phyloP scores from a whole-genome alignment of 2,329 filamentous ascomycete genomes.

The Neopestalotiopsis sp. region DNA sequence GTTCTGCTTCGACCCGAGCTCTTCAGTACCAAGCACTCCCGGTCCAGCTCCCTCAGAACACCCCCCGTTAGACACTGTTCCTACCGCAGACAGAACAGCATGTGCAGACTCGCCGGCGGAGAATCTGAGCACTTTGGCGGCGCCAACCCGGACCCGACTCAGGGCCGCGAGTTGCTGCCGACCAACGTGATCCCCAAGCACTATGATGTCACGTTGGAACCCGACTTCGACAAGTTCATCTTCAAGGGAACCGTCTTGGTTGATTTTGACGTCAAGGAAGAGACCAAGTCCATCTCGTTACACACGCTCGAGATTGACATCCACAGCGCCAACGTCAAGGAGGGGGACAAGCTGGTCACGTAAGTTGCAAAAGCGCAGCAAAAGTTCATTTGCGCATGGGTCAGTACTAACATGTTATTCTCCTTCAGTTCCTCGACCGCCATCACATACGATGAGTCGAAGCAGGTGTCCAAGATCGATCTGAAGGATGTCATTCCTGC shows the following conservation, averaged over 20 bases:
- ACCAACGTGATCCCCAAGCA: conserved; percentile 90
- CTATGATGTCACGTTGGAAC: conserved; percentile 91
- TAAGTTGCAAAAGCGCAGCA: conserved; percentile 30
- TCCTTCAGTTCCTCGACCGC: conserved; percentile 64
- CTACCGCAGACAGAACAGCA: conserved; percentile 72
- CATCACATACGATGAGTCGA: conserved; percentile 76
- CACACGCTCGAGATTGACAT: conserved; percentile 90
- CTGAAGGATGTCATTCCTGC: conserved; percentile 76
- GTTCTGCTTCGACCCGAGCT: conserved; percentile 1
- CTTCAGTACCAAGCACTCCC: neutral
- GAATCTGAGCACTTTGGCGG: conserved; percentile 59
- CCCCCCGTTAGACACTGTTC: conserved; percentile 63
- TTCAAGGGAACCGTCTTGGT: conserved; percentile 86
- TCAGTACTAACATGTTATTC: neutral
- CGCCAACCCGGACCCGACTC: conserved; percentile 62
- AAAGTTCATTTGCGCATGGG: neutral
- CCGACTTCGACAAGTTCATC: conserved; percentile 84
- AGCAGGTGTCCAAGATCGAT: conserved; percentile 80
- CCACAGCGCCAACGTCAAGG: conserved; percentile 71
- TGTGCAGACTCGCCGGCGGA: conserved; percentile 68
- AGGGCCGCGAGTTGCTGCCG: conserved; percentile 79
- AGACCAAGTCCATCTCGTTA: conserved; percentile 82
- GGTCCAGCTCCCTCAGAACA: neutral
- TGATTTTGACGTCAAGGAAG: conserved; percentile 84
- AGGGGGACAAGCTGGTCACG: conserved; percentile 59